Conservation (phyloP, 2,329 filamentous ascomycete genomes). For the Diaporthe helianthi region DNA sequence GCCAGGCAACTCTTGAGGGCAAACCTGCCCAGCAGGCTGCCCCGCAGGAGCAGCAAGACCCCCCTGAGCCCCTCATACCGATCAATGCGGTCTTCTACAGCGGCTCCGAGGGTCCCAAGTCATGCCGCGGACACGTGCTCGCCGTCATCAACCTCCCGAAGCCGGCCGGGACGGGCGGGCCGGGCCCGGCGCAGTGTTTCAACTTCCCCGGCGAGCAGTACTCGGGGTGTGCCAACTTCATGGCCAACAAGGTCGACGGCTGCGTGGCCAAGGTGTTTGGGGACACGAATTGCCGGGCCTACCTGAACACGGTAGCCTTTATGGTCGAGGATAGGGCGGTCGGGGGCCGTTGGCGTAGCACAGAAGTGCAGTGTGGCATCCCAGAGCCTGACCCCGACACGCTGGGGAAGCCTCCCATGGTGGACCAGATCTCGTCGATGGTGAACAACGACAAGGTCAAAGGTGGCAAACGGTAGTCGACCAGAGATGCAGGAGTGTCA, state of each 20-base stretch:
- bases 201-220: slow-evolving; percentile 41
- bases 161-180: slow-evolving; percentile 37
- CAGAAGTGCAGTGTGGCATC: slow-evolving; percentile 46
- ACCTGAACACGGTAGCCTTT: slow-evolving; percentile 48
- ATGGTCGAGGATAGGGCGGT: slow-evolving; percentile 44
- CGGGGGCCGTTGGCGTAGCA: slow-evolving; percentile 46
- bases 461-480: not conserved
- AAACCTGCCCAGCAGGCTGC: slow-evolving; percentile 45
- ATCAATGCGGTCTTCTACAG: slow-evolving; percentile 56
- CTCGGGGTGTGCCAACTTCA: slow-evolving; percentile 46
- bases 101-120: slow-evolving; percentile 45
- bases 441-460: slow-evolving; percentile 28
- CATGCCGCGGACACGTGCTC: slow-evolving; percentile 45
- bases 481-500: too few relatives aligned
- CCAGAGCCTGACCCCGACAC: slow-evolving; percentile 37
- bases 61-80: slow-evolving; percentile 48
- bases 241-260: slow-evolving; percentile 47
- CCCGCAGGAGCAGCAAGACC: slow-evolving; percentile 49
- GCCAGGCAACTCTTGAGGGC: slow-evolving; percentile 51
- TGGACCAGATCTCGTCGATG: slow-evolving; percentile 35
- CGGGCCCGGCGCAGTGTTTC: slow-evolving; percentile 43
- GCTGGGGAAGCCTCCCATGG: slow-evolving; percentile 39
- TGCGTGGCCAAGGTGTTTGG: slow-evolving; percentile 48
- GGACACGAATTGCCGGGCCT: slow-evolving; percentile 44
- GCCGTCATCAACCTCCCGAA: slow-evolving; percentile 41